Percentiles rank a stretch among this genome's conserved stretches.
Conservation (phyloP, 1,284 basidiomycete species). For the Malassezia yamatoensis region DNA sequence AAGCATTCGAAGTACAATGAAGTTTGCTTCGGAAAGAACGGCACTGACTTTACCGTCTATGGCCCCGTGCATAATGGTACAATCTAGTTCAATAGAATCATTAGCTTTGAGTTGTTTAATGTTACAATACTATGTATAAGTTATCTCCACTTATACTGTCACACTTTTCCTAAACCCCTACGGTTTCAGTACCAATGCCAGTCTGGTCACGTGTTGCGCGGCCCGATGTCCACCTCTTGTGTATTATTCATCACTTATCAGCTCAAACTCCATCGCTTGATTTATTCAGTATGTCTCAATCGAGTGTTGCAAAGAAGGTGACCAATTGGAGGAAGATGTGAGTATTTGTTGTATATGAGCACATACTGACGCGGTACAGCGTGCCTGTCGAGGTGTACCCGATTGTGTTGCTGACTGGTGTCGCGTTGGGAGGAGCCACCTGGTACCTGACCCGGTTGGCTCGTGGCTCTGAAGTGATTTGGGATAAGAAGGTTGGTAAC, state of each 20-base stretch:
- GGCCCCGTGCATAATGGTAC: constrained; percentile 12
- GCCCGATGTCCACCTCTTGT: neutral
- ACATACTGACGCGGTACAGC: constrained; percentile 3
- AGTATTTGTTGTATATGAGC: neutral
- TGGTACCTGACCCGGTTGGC: constrained; percentile 42
- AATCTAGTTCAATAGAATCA: neutral
- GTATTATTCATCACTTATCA: too few species aligned
- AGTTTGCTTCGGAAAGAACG: constrained; percentile 36
- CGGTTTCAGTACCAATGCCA: neutral
- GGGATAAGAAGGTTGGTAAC: constrained; percentile 35
- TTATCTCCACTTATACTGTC: too few species aligned
- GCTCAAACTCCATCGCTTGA: too few species aligned
- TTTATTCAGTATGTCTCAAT: constrained; percentile 5
- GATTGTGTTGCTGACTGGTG: constrained; percentile 37
- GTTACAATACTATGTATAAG: neutral
- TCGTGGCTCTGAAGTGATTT: constrained; percentile 40
- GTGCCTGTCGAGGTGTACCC: constrained; percentile 25
- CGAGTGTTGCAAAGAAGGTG: constrained; percentile 10
- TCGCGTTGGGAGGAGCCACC: constrained; percentile 33
- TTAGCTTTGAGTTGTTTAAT: neutral
- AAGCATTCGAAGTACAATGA: constrained; percentile 38
- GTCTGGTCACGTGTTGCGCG: constrained; percentile 1
- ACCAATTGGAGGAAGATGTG: constrained; percentile 11
- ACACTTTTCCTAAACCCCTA: too few species aligned
- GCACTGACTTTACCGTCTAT: constrained; percentile 27